phyloP scores from a whole-genome alignment of 1,284 basidiomycete species.

The Cutaneotrichosporon spelunceum region DNA sequence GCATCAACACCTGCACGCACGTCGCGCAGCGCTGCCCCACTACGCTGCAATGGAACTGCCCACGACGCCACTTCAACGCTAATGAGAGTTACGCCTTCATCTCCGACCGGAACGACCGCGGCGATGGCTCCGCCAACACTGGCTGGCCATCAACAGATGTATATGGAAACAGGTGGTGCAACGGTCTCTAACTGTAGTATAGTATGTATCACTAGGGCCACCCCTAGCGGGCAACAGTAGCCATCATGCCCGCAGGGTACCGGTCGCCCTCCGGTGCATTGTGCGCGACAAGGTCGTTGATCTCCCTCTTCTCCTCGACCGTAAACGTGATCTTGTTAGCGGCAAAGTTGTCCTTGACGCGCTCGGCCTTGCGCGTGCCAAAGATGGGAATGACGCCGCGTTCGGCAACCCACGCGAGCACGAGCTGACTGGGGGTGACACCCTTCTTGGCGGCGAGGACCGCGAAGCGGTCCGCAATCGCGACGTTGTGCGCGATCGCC shows the following conservation, averaged over 20 bases:
- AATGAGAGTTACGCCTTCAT: slow-evolving; percentile 66
- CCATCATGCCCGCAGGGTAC: background rate
- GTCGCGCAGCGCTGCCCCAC: slow-evolving; percentile 73
- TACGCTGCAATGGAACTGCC: slow-evolving; percentile 70
- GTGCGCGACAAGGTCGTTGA: slow-evolving; percentile 38
- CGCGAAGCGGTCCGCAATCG: slow-evolving; percentile 36
- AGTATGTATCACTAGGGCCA: background rate
- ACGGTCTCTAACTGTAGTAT: slow-evolving; percentile 46
- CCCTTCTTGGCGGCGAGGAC: slow-evolving; percentile 42
- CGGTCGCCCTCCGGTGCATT: slow-evolving; percentile 30
- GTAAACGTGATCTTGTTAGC: slow-evolving; percentile 37
- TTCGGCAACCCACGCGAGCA: slow-evolving; percentile 53
- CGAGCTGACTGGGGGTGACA: slow-evolving; percentile 48
- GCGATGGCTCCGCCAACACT: slow-evolving; percentile 53
- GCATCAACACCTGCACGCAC: slow-evolving; percentile 69
- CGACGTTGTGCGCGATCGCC: slow-evolving; percentile 47
- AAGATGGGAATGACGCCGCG: slow-evolving; percentile 52
- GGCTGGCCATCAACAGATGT: slow-evolving; percentile 60
- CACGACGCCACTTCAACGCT: slow-evolving; percentile 62
- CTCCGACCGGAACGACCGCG: slow-evolving; percentile 56
- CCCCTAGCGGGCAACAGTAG: slow-evolving; percentile 17
- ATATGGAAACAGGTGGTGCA: slow-evolving; percentile 81
- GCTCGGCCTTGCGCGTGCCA: slow-evolving; percentile 37
- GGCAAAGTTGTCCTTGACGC: slow-evolving; percentile 48
- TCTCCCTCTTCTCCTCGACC: slow-evolving; percentile 40